phyloP scores from a whole-genome alignment of 257 asterid species.

The Solanum bulbocastanum region DNA sequence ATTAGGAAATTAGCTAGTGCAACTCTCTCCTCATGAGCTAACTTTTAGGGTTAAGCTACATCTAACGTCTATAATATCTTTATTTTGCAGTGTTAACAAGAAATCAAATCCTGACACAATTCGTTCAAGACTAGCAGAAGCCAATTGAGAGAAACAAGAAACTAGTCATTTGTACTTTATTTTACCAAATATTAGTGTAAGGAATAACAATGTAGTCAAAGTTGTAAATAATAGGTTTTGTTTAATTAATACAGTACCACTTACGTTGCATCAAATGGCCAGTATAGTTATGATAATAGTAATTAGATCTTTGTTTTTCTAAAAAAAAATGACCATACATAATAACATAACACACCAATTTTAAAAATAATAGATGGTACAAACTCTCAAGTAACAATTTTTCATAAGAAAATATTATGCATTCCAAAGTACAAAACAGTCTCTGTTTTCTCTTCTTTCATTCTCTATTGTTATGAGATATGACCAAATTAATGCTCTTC shows the following conservation, averaged over 20 bases:
- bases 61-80: not conserved
- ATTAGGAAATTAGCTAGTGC: not conserved
- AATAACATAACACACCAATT: not conserved
- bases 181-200: not conserved
- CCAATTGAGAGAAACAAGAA: conserved; percentile 17
- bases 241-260: too few species aligned
- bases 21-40: not conserved
- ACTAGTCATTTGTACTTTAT: not conserved
- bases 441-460: not conserved
- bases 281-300: not conserved
- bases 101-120: conserved; percentile 36
- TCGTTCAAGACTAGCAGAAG: conserved; percentile 46
- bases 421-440: not conserved
- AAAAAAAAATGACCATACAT: not conserved
- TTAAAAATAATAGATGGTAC: not conserved
- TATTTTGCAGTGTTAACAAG: conserved; percentile 56
- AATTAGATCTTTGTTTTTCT: not conserved
- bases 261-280: not conserved
- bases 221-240: not conserved
- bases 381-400: not conserved
- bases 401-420: not conserved
- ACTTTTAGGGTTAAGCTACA: not conserved
- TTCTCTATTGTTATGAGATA: not conserved
- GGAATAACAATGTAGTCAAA: not conserved
- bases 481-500: not conserved